Evolutionary conservation across 1,284 basidiomycete genomes (phyloP).

Genomic region (Ustilago xerochloae): DNA sequence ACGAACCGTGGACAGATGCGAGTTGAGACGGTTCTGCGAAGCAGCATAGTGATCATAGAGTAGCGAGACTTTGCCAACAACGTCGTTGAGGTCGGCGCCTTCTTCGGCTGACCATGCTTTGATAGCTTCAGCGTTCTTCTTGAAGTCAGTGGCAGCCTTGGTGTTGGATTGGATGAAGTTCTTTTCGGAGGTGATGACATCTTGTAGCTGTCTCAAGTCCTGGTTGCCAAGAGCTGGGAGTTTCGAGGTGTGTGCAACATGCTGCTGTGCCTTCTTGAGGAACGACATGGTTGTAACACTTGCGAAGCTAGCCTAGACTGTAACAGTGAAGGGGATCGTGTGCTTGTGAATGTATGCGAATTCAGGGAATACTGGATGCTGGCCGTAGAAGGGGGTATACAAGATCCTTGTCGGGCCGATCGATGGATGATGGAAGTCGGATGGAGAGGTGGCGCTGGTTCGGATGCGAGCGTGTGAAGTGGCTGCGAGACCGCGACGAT

Average conservation of each 20-base stretch:
- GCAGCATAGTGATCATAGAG: slow-evolving; percentile 78
- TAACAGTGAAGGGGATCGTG: neutral
- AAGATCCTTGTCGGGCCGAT: slow-evolving; percentile 7
- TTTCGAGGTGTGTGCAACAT: slow-evolving; percentile 83
- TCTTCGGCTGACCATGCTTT: slow-evolving; percentile 83
- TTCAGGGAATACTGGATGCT: neutral
- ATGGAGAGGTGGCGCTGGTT: neutral
- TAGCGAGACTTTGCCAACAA: slow-evolving; percentile 78
- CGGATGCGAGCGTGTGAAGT: neutral
- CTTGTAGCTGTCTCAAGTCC: slow-evolving; percentile 83
- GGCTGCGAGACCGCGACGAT: neutral
- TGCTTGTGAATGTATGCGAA: neutral
- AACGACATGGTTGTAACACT: slow-evolving; percentile 52
- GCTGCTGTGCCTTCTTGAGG: slow-evolving; percentile 62
- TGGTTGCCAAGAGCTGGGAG: slow-evolving; percentile 79
- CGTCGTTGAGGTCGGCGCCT: slow-evolving; percentile 86
- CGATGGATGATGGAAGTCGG: slow-evolving; percentile 1
- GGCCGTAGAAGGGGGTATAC: slow-evolving; percentile 21
- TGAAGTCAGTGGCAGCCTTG: slow-evolving; percentile 76
- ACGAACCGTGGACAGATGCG: slow-evolving; percentile 79
- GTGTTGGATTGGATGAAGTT: slow-evolving; percentile 79
- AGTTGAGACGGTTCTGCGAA: slow-evolving; percentile 79
- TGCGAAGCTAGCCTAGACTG: neutral
- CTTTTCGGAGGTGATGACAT: slow-evolving; percentile 90
- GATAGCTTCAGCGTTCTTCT: slow-evolving; percentile 80